Conservation (phyloP, 805 yeast species). For the Hanseniaspora occidentalis region DNA sequence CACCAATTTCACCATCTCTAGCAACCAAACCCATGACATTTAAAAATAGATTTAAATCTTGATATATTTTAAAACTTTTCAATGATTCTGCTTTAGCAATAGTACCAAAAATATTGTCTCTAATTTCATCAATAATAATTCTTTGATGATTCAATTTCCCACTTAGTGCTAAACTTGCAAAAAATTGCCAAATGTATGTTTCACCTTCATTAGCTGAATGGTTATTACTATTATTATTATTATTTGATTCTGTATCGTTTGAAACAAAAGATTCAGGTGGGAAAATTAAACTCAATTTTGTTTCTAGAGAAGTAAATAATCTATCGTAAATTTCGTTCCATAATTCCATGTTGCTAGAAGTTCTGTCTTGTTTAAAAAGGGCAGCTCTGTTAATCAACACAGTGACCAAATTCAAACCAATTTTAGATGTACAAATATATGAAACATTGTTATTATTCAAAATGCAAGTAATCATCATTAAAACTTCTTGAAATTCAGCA, state of each 20-base stretch:
- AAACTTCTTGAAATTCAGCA: constrained; percentile 65
- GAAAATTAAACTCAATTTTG: constrained; percentile 65
- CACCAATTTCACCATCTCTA: constrained; percentile 77
- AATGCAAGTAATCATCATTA: constrained; percentile 59
- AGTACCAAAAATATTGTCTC: constrained; percentile 85
- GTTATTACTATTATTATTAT: background rate
- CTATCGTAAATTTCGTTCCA: constrained; percentile 80
- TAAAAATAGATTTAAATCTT: constrained; percentile 79
- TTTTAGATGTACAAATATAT: constrained; percentile 40
- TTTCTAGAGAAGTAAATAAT: constrained; percentile 67
- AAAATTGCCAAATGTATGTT: constrained; percentile 89
- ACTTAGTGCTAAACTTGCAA: constrained; percentile 86
- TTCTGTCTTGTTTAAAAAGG: constrained; percentile 68
- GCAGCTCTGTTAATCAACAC: constrained; percentile 89
- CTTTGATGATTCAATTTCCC: constrained; percentile 87
- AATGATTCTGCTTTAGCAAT: constrained; percentile 51
- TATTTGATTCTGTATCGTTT: no score
- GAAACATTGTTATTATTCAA: constrained; percentile 61
- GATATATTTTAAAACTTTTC: constrained; percentile 49
- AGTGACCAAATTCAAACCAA: constrained; percentile 79
- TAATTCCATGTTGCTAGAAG: constrained; percentile 28
- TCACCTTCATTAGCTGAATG: constrained; percentile 2
- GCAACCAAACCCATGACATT: constrained; percentile 96
- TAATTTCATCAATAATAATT: constrained; percentile 83
- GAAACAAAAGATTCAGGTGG: constrained; percentile 54